Conservation (phyloP, 345 rosid genomes). For the Eucalyptus coolabah region DNA sequence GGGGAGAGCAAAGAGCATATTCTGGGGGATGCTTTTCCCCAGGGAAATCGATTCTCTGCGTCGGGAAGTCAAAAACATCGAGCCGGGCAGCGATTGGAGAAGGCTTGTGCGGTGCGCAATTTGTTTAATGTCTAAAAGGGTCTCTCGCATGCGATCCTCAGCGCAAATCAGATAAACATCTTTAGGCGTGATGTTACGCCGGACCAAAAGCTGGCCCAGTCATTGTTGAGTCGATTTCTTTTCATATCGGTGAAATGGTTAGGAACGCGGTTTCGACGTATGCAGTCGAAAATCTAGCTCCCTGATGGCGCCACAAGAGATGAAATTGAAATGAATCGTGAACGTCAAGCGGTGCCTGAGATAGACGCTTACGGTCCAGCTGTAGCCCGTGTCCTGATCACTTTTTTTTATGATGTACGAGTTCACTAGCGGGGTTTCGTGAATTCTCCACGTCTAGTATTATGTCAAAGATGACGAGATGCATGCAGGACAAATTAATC, state of each 20-base stretch:
- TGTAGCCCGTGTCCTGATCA: not conserved
- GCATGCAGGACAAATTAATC: not conserved
- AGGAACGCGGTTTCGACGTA: not conserved
- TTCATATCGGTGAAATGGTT: not conserved
- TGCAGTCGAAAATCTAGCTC: not conserved
- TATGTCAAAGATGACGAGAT: not conserved
- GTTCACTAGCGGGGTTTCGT: not conserved
- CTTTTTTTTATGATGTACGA: not conserved
- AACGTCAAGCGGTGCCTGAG: not conserved
- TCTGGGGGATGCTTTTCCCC: not conserved
- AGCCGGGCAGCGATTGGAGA: not conserved
- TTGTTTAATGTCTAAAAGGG: not conserved
- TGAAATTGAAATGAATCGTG: not conserved
- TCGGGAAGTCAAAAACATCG: not conserved
- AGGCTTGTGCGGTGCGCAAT: not conserved
- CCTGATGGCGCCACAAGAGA: not conserved
- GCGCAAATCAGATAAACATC: not conserved
- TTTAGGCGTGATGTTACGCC: not conserved
- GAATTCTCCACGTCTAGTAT: not conserved
- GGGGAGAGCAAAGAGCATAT: not conserved
- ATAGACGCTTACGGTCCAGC: not conserved
- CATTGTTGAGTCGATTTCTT: not conserved
- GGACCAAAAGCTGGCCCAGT: not conserved
- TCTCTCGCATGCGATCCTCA: not conserved
- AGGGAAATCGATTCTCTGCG: not conserved